Evolutionary conservation across 164 flowering plant genomes (phyloP).

Genomic region (Tinospora cordifolia): DNA sequence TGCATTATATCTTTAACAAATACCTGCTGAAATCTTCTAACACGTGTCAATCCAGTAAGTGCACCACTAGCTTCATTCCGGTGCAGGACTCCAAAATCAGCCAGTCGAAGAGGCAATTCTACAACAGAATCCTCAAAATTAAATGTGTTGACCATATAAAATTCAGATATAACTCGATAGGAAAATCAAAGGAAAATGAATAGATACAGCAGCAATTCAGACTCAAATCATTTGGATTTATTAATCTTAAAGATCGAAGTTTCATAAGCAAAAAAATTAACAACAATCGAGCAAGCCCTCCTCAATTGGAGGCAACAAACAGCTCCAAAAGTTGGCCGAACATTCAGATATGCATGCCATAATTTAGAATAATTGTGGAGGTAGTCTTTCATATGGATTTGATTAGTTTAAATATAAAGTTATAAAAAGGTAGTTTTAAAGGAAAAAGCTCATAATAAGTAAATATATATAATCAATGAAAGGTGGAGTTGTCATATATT

Average conservation of each 20-base stretch:
- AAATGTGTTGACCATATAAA: neutral
- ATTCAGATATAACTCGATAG: neutral
- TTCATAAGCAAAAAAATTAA: neutral
- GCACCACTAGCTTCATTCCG: slow-evolving; percentile 99
- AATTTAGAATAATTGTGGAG: neutral
- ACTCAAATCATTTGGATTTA: neutral
- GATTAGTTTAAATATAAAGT: neutral
- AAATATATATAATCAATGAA: neutral
- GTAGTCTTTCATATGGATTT: neutral
- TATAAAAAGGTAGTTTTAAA: neutral
- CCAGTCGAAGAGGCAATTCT: slow-evolving; percentile 93
- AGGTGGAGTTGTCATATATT: neutral
- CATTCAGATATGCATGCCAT: neutral
- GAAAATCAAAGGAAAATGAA: neutral
- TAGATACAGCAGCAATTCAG: neutral
- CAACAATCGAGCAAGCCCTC: neutral
- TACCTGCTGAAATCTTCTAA: slow-evolving; percentile 98
- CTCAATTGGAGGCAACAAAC: neutral
- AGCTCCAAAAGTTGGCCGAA: neutral
- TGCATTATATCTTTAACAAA: neutral
- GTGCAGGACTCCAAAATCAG: slow-evolving; percentile 98
- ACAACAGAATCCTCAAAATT: slow-evolving; percentile 15
- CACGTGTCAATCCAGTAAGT: slow-evolving; percentile 92
- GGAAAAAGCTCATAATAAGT: neutral
- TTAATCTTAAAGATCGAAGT: neutral